phyloP scores from a whole-genome alignment of 2,329 filamentous ascomycete species.

The Fusarium pilosicola region DNA sequence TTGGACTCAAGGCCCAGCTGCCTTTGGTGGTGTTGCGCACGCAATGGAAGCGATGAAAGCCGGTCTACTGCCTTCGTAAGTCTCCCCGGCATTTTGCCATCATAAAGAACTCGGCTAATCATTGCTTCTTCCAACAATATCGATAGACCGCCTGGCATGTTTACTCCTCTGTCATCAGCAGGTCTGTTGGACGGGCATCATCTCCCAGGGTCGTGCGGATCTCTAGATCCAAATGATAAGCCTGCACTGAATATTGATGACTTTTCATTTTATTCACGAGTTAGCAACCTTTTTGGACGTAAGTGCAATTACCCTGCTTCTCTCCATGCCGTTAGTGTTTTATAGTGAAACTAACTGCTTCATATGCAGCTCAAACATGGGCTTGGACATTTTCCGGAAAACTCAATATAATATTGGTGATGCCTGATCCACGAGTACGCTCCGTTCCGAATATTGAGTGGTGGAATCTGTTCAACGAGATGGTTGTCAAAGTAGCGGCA shows the following conservation, averaged over 20 bases:
- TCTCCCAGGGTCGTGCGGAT: background rate
- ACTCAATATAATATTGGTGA: background rate
- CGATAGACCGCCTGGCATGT: slow-evolving; percentile 1
- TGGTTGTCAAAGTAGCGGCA: background rate
- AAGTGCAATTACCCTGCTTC: background rate
- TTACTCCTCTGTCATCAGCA: slow-evolving; percentile 1
- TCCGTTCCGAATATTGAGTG: background rate
- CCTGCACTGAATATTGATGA: background rate
- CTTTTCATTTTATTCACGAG: slow-evolving; percentile 4
- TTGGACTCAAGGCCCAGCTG: slow-evolving; percentile 7
- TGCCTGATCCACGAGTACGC: background rate
- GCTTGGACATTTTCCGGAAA: background rate
- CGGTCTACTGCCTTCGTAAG: background rate
- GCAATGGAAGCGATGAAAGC: slow-evolving; percentile 4
- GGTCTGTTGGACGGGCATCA: background rate
- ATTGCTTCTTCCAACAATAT: background rate
- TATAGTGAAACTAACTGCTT: background rate
- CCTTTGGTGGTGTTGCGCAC: background rate
- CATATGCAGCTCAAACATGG: slow-evolving; percentile 1
- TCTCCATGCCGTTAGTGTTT: too few relatives aligned
- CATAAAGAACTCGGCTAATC: rapidly evolving
- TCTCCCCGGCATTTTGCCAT: rapidly evolving
- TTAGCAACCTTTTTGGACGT: slow-evolving; percentile 3
- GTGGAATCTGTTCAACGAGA: background rate
- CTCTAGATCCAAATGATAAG: background rate